phyloP scores from a whole-genome alignment of 2,329 filamentous ascomycete genomes.

The Metarhizium sp. region DNA sequence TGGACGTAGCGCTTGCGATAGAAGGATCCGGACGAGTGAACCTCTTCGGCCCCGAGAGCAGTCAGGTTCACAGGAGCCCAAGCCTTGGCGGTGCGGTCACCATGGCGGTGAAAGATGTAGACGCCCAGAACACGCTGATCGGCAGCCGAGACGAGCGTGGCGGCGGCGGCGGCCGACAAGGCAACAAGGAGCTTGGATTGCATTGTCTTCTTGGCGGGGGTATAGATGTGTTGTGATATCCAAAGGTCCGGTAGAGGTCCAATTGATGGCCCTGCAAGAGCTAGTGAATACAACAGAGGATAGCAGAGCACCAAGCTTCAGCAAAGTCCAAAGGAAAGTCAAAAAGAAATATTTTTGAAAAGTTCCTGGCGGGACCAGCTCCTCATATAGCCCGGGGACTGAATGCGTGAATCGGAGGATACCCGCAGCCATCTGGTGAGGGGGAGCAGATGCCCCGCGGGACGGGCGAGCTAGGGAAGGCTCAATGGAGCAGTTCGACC shows the following conservation, averaged over 20 bases:
- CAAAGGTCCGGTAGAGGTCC: too few relatives aligned
- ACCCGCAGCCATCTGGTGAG: too few relatives aligned
- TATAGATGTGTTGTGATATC: neutral
- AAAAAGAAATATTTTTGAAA: neutral
- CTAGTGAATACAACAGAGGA: neutral
- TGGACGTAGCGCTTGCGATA: slow-evolving; percentile 70
- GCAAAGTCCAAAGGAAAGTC: neutral
- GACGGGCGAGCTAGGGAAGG: neutral
- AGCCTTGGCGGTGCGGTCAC: slow-evolving; percentile 75
- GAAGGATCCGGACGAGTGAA: slow-evolving; percentile 62
- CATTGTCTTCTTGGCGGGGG: slow-evolving; percentile 19
- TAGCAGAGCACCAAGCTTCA: neutral
- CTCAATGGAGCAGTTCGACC: neutral
- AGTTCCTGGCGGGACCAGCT: neutral
- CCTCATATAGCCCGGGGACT: neutral
- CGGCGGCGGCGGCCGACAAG: slow-evolving; percentile 4
- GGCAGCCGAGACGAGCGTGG: slow-evolving; percentile 18
- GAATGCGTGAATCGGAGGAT: too few relatives aligned
- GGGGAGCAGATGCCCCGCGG: neutral
- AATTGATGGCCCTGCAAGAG: neutral
- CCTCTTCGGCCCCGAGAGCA: slow-evolving; percentile 67
- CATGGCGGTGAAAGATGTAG: slow-evolving; percentile 85
- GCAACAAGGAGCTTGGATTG: slow-evolving; percentile 29
- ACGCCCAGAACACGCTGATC: slow-evolving; percentile 67
- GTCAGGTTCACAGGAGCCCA: slow-evolving; percentile 65